Evolutionary conservation across 345 rosid genomes (phyloP).

Genomic region (Punica granatum): DNA sequence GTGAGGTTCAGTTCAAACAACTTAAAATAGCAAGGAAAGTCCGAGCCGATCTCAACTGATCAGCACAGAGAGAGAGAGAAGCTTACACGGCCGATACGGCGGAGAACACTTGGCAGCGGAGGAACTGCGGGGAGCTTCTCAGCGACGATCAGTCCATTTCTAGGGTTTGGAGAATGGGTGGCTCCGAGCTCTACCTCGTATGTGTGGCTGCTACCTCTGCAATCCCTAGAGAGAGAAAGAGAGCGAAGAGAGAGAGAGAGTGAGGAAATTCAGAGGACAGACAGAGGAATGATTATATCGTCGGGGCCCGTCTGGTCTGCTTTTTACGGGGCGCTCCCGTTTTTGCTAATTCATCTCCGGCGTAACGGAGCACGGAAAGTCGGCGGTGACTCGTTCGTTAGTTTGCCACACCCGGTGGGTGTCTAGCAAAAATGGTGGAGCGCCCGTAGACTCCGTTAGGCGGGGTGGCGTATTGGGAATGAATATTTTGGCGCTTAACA

Average conservation of each 20-base stretch:
- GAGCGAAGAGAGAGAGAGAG: slow-evolving; percentile 20
- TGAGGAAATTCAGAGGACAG: slow-evolving; percentile 15
- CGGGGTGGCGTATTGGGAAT: not conserved
- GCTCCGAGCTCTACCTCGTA: not conserved
- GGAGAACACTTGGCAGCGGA: not conserved
- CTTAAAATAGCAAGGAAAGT: not conserved
- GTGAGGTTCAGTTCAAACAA: not conserved
- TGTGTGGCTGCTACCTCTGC: slow-evolving; percentile 30
- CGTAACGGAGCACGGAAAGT: not conserved
- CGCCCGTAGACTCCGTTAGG: not conserved
- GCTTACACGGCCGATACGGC: slow-evolving; percentile 16
- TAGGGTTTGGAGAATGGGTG: slow-evolving; percentile 2
- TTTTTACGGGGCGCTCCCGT: slow-evolving; percentile 27
- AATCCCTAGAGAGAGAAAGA: slow-evolving; percentile 33
- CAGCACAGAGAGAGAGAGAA: not conserved
- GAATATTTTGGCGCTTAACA: not conserved
- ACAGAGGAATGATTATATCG: slow-evolving; percentile 25
- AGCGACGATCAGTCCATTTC: slow-evolving; percentile 32
- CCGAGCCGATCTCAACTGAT: slow-evolving; percentile 3
- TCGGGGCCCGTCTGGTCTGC: not conserved
- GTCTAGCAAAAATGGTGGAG: not conserved
- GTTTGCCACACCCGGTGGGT: not conserved
- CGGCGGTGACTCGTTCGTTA: not conserved
- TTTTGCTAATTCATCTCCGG: slow-evolving; percentile 15
- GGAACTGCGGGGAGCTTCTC: not conserved